Base-by-base conservation (phyloP, 805 yeast genomes). In the Blastobotrys muscicola region DNA sequence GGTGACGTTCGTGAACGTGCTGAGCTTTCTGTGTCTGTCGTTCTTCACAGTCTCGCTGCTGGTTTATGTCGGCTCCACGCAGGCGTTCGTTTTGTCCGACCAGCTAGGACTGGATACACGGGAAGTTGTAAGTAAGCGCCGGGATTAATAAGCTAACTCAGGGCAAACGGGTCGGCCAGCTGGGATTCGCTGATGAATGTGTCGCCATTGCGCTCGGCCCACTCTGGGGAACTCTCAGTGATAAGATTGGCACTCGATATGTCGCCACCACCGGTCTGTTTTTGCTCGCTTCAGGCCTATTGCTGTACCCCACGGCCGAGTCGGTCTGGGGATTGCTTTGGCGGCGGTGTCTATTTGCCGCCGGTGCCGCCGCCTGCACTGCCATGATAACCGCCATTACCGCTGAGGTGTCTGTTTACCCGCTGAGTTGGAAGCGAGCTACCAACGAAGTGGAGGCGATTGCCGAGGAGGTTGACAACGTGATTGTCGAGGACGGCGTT, bases 371-470 rank as follows among this genome's bases (percentile, higher is more conserved):
- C 8, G 68, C 67, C 2, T 65, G 72, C 15, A 75, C 74, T 58
- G 69, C 79, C 20, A 75, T 76, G 77, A 65, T 77, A 31, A 73
- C 82, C 1, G 83, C 80, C 4, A 61, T 75, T 66, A 65, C 78
- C 36, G 73, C 78, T 36, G 82, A 78, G 55, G 57, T 75, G 34
- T 60, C 70, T n/a, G 59, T 20, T 20, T 20, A 20, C 26, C 26
- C 26, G 26, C 26, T 20, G 26, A 20, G 26, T 4, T 20, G 26
- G 26, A 20, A 20, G 26, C 26, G 26, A 20, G 6, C 26, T 6
- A 6, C 26, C 26, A 20, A 20, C 26, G 26, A 20, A 20, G 26
- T 20, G 4, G 26, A 20, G 26, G 26, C 26, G 4, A 20, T 20
- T 20, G 26, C 26, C 26, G 26, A 20, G 26, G 26, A 20, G 26